phyloP scores from a whole-genome alignment of 2,329 filamentous ascomycete genomes.

The Fusarium mexicanum region DNA sequence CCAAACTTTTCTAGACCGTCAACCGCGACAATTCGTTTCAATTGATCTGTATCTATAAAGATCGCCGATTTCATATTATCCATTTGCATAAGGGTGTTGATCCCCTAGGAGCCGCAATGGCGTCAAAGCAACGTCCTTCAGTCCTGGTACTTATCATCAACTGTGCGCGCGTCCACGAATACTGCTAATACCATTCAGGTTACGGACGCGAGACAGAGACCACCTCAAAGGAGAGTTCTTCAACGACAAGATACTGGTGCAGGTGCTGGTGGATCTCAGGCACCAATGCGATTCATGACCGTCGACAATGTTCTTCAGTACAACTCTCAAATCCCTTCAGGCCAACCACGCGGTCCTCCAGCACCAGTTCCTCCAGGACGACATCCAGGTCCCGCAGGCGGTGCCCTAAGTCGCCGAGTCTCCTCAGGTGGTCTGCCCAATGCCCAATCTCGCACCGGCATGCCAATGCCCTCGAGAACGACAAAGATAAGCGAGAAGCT shows the following conservation, averaged over 20 bases:
- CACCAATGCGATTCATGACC: slow-evolving; percentile 78
- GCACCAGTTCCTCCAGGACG: slow-evolving; percentile 53
- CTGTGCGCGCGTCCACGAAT: slow-evolving; percentile 13
- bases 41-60: background rate
- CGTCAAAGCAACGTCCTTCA: slow-evolving; percentile 64
- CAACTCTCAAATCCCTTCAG: slow-evolving; percentile 93
- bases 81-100: background rate
- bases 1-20: slow-evolving; percentile 1
- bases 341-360: slow-evolving; percentile 82
- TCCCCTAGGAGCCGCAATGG: slow-evolving; percentile 46
- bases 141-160: slow-evolving; percentile 61
- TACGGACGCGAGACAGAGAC: slow-evolving; percentile 52
- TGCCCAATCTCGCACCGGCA: slow-evolving; percentile 57
- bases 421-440: slow-evolving; percentile 53
- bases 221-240: slow-evolving; percentile 45
- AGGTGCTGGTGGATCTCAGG: slow-evolving; percentile 43
- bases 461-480: slow-evolving; percentile 80
- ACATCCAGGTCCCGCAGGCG: slow-evolving; percentile 27
- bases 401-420: slow-evolving; percentile 40
- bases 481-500: slow-evolving; percentile 97
- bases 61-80: background rate
- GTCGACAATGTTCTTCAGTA: slow-evolving; percentile 97
- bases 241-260: slow-evolving; percentile 48
- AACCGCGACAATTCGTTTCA: slow-evolving; percentile 1
- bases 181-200: slow-evolving; percentile 44